Evolutionary conservation across 331 rosid species (phyloP).

Genomic region (Prunus yedoensis): DNA sequence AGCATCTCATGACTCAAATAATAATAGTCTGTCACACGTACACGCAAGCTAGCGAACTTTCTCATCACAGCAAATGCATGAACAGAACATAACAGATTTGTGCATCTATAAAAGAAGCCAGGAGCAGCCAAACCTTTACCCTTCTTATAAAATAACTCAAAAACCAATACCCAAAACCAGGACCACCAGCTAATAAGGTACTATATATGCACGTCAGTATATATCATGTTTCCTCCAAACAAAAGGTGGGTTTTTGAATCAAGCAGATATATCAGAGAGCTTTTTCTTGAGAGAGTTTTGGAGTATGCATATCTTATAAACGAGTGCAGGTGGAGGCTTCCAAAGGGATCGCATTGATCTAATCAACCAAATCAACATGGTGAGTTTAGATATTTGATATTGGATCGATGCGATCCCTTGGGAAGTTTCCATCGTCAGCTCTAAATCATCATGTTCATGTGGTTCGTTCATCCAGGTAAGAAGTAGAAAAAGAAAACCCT

Average conservation of each 20-base stretch:
- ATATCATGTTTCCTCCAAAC: too few relatives aligned
- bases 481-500: not conserved
- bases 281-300: not conserved
- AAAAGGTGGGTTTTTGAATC: too few relatives aligned
- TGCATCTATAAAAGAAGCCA: not conserved
- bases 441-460: not conserved
- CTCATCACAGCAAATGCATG: slow-evolving; percentile 41
- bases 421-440: slow-evolving; percentile 53
- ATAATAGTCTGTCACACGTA: not conserved
- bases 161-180: not conserved
- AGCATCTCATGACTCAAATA: not conserved
- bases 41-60: slow-evolving; percentile 6
- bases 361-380: not conserved
- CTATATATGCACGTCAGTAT: too few relatives aligned
- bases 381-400: slow-evolving; percentile 3
- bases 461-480: slow-evolving; percentile 15
- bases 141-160: slow-evolving; percentile 28
- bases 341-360: slow-evolving; percentile 99
- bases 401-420: slow-evolving; percentile 72
- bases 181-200: too few relatives aligned
- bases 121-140: slow-evolving; percentile 1
- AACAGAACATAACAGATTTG: not conserved
- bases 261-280: too few relatives aligned
- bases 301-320: not conserved
- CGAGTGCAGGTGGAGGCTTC: slow-evolving; percentile 70